Evolutionary conservation across 208 protist species (phyloP), one percentile per base, ranked within the genome.

Genomic region (Crithidia fasciculata): DNA sequence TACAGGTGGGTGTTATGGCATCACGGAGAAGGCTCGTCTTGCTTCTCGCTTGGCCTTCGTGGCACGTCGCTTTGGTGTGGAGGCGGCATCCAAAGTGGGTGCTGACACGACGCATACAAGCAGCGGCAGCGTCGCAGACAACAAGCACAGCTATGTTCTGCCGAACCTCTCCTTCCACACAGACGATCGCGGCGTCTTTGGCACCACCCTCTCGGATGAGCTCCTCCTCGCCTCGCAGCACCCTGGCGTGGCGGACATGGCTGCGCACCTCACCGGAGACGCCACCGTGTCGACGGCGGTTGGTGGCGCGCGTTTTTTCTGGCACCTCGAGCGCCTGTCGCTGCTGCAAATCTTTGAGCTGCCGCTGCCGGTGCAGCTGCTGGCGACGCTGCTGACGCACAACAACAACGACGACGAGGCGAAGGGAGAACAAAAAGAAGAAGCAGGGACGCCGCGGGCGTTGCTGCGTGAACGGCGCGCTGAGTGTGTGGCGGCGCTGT

Each of bases 141-240:
- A 47, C 59, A 50, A 4, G 18, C 18, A 19, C 5, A 13, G 4
- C 9, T 79, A 44, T 18, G 64, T 65, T 12, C 55, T 91, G 15
- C 85, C 88, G 8, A 92, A 88, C 62, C 58, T 95, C 4, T 86
- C 87, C 10, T 85, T 94, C 53, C 80, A 94, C 76, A 95, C 89
- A 7, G 94, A 97, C 54, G 94, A 97, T 62, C 86, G 90, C 40
- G 94, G 94, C 28, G 88, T 96, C 4, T 96, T 97, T 65, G 76
- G 72, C 37, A 94, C 85, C 2, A 85, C 84, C 16, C 47, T 93
- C 5, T 84, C 86, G 36, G 36, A 84, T 12, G 90, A 97, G 70
- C 73, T 93, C 12, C 43, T 59, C 55, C 68, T 92, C 8, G 69
- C 85, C 12, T 66, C 81, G 16, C 78, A 82, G 57, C 89, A 94